These are phyloP conservation scores for Marasmius sp. DNA, from an alignment of 1,284 basidiomycete species.

Conservation along the genomic window DNA sequence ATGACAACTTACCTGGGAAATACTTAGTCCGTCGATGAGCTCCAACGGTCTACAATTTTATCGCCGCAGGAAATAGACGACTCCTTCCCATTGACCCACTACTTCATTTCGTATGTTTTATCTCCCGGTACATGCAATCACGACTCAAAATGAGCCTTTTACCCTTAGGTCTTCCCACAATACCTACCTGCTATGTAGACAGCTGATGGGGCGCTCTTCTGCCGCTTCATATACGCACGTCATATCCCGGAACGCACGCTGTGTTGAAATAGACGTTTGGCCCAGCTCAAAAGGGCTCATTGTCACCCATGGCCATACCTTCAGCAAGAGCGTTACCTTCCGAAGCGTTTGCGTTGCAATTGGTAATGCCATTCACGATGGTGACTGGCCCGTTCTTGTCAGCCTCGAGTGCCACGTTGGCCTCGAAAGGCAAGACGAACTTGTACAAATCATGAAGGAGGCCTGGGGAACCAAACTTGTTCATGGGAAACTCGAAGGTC, in stretches of 20 bases:
- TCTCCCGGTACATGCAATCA: neutral
- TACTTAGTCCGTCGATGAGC: neutral
- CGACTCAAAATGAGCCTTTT: neutral
- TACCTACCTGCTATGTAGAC: conserved; percentile 62
- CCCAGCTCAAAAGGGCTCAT: conserved; percentile 51
- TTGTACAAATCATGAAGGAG: conserved; percentile 56
- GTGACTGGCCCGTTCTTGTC: conserved; percentile 59
- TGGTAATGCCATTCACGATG: conserved; percentile 37
- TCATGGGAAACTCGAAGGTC: conserved; percentile 31
- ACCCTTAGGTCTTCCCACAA: conserved; percentile 58
- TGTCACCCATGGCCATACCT: conserved; percentile 62
- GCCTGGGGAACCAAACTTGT: conserved; percentile 59
- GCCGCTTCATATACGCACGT: conserved; percentile 58
- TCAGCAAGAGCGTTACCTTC: conserved; percentile 50
- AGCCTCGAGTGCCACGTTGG: conserved; percentile 66
- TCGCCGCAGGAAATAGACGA: conserved; percentile 36
- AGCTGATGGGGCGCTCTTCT: conserved; percentile 57
- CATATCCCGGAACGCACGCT: conserved; percentile 51
- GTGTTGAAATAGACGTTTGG: conserved; percentile 75
- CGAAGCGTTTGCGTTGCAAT: conserved; percentile 53
- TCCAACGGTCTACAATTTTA: neutral
- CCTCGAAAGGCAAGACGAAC: conserved; percentile 46
- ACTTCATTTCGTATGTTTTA: conserved; percentile 54
- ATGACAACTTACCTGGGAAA: neutral
- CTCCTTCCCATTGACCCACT: conserved; percentile 47